Conservation (phyloP, 2,329 filamentous ascomycete genomes). For the Samsoniella hepiali region DNA sequence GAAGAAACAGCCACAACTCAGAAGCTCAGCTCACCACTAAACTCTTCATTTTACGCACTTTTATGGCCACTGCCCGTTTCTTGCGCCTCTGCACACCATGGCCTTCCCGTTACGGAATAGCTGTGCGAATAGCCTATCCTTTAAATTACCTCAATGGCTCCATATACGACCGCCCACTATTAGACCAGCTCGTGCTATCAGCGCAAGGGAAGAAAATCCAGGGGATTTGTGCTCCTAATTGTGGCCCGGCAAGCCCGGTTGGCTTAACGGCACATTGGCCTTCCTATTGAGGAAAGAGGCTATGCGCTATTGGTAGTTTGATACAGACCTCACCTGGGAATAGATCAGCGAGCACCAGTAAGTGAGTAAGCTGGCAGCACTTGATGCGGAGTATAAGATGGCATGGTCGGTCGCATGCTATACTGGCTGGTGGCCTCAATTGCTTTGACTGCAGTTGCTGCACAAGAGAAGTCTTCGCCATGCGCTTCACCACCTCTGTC, state of each 20-base stretch:
- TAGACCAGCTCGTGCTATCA: background rate
- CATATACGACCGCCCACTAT: background rate
- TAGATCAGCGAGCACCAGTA: background rate
- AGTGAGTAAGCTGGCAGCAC: background rate
- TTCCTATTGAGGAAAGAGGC: background rate
- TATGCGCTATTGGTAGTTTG: background rate
- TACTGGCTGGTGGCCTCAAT: background rate
- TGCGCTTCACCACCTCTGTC: background rate
- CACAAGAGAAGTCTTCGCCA: background rate
- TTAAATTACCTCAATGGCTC: background rate
- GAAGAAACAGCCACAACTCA: background rate
- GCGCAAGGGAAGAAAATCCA: background rate
- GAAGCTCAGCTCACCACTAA: background rate
- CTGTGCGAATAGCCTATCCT: background rate
- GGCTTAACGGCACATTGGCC: background rate
- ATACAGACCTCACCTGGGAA: background rate
- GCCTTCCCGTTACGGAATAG: background rate
- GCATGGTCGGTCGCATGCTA: background rate
- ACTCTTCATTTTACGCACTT: background rate
- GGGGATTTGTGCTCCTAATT: background rate
- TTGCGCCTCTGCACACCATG: background rate
- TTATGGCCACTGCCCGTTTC: background rate
- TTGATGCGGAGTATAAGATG: background rate
- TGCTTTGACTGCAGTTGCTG: background rate
- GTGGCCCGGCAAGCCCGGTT: background rate